Evolutionary conservation across 257 asterid species (phyloP), one percentile per base, ranked within the genome.

Genomic region (Penstemon newberryi): DNA sequence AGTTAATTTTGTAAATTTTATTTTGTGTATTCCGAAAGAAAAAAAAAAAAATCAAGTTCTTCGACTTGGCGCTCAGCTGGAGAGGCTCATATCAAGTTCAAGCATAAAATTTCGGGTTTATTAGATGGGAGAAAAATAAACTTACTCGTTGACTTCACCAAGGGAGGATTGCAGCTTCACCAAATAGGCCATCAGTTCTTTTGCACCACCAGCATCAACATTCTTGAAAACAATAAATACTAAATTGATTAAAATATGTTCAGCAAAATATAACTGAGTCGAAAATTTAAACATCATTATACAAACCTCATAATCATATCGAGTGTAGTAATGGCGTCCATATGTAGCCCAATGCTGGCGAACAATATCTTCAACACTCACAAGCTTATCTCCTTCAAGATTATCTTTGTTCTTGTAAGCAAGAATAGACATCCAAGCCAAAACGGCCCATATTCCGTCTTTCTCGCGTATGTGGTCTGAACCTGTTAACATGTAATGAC

Each of bases 381-480:
- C 87, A 73, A 93, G 92, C 78, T 85, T 88, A 15, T 78, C 95
- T 54, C 84, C 97, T 47, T 73, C 88, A 7, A 84, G 79, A 82
- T 82, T 88, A 78, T 88, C 92, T 75, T 88, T 93, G 78, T 93
- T 93, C 82, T 80, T 93, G 69, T 85, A 83, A 67, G 99, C 97
- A 75, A 93, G 81, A 67, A 93, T 93, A 66, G 95, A 85, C 56
- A 93, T 75, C 99, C 99, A 93, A 61, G 96, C 96, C 82, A 93
- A 87, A 68, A 93, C 99, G 68, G 97, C 97, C 99, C 99, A 93
- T 71, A 93, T 89, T 75, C 99, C 99, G 77, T 93, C 99, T 73
- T 93, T 93, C 84, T 93, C 99, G 6, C 97, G 96, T 41, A 93
- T 90, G 78, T 93, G 99, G 78, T 93, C 99, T 8, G 99, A 93